Evolutionary conservation across 768 basidiomycete species (phyloP), one percentile per base, ranked within the genome.

Genomic region (Tricholoma saponaceum): DNA sequence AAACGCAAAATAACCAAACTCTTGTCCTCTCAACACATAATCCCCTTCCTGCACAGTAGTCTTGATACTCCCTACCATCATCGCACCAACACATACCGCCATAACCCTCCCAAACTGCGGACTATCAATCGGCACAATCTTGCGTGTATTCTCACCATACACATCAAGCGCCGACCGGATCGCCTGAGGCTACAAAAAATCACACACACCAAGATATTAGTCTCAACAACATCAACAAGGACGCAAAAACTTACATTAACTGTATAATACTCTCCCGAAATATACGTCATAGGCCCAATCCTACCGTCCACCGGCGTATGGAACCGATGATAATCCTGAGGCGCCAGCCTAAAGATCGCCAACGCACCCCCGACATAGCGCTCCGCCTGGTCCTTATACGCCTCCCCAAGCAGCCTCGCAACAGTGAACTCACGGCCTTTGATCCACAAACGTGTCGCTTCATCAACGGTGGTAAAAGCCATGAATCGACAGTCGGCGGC

Each of bases 401-500:
- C 74, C 3, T 91, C 88, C 0, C 95, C 95, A 0, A 98, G 80
- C 32, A 99, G 78, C 1, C 86, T 81, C 5, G 74, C 79, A 3
- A 98, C 79, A 1, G 86, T 87, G 68, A 99, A 98, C 64, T 97
- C 95, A 43, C 94, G 85, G 3, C 96, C 96, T 67, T 98, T 98
- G 74, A 98, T 96, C 96, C 96, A 99, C 0, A 99, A 74, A 22
- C 80, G 77, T 2, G 94, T 97, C 0, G 96, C 96, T 56, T 92
- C 90, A 50, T 73, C 76, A 7, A 97, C 87, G 0, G 85, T 88
- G 70, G 91, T 87, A 70, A 98, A 99, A 1, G 88, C 84, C 88
- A 98, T 95, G 59, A 97, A 80, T n/a, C 96, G 88, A 67, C 92
- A 98, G 75, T 99, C 96, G 1, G 95, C 97, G n/a, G 84, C 86